Evolutionary conservation across 768 basidiomycete species (phyloP).

Genomic region (Dioszegia hungarica): DNA sequence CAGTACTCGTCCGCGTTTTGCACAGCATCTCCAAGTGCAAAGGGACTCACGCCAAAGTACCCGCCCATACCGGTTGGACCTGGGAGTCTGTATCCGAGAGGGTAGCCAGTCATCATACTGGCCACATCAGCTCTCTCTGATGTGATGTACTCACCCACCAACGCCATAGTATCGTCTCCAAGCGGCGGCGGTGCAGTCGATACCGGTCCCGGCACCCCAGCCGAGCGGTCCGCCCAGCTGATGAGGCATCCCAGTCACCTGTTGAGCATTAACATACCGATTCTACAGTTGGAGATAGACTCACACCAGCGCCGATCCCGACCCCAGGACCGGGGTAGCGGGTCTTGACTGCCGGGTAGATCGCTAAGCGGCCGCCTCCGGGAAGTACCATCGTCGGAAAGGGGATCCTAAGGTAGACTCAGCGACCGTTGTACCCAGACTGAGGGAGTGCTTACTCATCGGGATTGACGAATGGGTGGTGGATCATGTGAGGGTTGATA

Average conservation of each 20-base stretch:
- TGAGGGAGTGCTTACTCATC: constrained; percentile 30
- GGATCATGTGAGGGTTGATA: constrained; percentile 33
- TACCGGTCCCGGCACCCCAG: constrained; percentile 35
- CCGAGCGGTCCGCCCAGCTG: constrained; percentile 22
- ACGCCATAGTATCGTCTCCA: constrained; percentile 39
- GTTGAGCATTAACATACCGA: not conserved
- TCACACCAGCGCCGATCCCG: constrained; percentile 35
- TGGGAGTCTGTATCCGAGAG: constrained; percentile 18
- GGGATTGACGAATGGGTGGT: constrained; percentile 41
- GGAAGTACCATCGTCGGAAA: constrained; percentile 36
- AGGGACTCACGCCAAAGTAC: constrained; percentile 35
- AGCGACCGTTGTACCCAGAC: too few relatives aligned
- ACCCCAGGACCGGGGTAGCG: constrained; percentile 34
- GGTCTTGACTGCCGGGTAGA: constrained; percentile 40
- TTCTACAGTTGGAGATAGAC: not conserved
- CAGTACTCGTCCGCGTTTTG: not conserved
- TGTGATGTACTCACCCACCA: constrained; percentile 21
- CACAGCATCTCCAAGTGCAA: not conserved
- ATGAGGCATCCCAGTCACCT: constrained; percentile 41
- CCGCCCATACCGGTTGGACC: constrained; percentile 32
- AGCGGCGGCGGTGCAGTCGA: constrained; percentile 38
- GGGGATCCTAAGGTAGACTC: constrained; percentile 19
- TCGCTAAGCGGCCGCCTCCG: constrained; percentile 33
- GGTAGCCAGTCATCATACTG: constrained; percentile 37
- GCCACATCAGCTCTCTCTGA: not conserved